Base-by-base conservation (phyloP, 2,329 filamentous ascomycete genomes). In the Stemphylium beticola region DNA sequence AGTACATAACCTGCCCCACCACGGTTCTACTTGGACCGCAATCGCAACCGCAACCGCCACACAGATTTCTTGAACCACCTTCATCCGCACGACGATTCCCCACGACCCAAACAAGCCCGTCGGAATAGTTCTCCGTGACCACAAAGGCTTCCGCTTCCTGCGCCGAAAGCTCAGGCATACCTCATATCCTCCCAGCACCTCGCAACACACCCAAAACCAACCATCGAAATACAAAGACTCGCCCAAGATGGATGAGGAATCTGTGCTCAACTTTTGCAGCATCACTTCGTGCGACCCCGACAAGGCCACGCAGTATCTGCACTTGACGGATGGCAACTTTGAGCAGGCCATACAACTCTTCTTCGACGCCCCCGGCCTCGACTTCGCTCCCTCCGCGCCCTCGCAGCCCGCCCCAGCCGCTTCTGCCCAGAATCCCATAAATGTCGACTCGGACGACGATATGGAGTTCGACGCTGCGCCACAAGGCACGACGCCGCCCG, bases 261-360 rank as follows among this genome's bases (percentile, higher is more conserved):
- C 81, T 57, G 85, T 97, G 65, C 84, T 85, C 60, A 86, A 87
- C 69, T 97, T 99, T 74, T 86, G 87, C 68, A 82, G 84, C 76
- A 90, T 99, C 74, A 98, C 95, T 34, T 88, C 87, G 64, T 85
- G 89, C 55, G 86, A 83, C 58, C 83, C 87, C 24, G 82, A 88
- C 62, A 86, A 93, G 60, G 95, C 93, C 26, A 85, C 86, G 58
- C 89, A 90, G 64, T 96, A 96, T 76, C 84, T 98, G 42, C 85
- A 90, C 66, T 84, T 99, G 72, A 88, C 92, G n/a, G 89, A 91
- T 65, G 87, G 87, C 68, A 89, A 96, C 72, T 81, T 93, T 46
- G 87, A 92, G 75, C 89, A 93, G 69, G 95, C 95, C 22, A 88
- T 97, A 66, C 87, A 91, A 69, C 86, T 98, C 11, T 99, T 87